Base-by-base conservation (phyloP, 2,329 filamentous ascomycete species). In the Fusarium pseudocircinatum region DNA sequence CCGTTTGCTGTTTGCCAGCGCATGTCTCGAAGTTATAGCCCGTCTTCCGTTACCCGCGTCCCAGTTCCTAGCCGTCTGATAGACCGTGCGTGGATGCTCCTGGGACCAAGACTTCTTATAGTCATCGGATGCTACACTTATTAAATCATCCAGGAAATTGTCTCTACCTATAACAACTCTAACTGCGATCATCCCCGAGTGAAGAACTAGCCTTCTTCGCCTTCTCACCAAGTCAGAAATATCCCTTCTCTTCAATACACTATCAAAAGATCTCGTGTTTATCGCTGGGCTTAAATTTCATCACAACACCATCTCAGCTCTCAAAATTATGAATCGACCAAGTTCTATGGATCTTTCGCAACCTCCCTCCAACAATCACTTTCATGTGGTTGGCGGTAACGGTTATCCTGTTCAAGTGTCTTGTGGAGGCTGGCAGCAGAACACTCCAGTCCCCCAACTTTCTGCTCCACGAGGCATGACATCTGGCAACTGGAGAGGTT, bases 401-500 rank as follows among this genome's bases (percentile, higher is more conserved):
- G 71, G 59, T n/a, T 60, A 69, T 54, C 56, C 50, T 36, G 49
- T 58, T 44, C 52, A 64, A 22, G 34, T 52, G 14, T 15, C 34
- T 34, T 75, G 67, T 47, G 67, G 73, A 28, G 60, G 42, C 37
- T 65, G 60, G 57, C 74, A 73, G n/a, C 70, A 68, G 37, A 66
- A 54, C 28, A n/a, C 58, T 11, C 59, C 44, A 16, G 44, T 63
- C 15, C 58, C 63, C 40, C 67, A 68, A 8, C 59, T 58, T 18
- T 65, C 69, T 40, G 74, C 75, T 8, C 74, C 76, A 32, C 69
- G 76, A 15, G 77, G 73, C 54, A 65, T 72, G 44, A 37, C 26
- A 18, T 75, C 75, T 8, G 67, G 60, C 28, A 78, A 75, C 60
- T 78, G 76, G 76, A 69, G 76, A 43, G 59, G 49, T 15, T 60